Conservation (phyloP, 1,284 basidiomycete genomes). For the Wallemia mellicola region DNA sequence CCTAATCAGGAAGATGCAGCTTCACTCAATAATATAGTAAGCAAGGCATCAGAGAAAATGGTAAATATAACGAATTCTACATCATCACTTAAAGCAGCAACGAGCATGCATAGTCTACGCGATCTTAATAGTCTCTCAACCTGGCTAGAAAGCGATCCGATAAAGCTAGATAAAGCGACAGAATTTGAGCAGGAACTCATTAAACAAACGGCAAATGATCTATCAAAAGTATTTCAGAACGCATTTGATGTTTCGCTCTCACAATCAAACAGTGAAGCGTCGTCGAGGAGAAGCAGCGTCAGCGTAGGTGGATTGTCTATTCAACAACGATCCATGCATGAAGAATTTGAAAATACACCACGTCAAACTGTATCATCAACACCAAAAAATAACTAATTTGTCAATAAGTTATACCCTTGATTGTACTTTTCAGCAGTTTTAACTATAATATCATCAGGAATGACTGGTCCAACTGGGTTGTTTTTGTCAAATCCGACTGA, state of each 20-base stretch:
- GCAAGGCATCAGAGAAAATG: neutral
- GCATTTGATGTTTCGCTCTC: neutral
- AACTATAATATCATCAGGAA: conserved; percentile 41
- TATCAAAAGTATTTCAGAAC: neutral
- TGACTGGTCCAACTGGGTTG: conserved; percentile 41
- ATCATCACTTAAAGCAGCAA: neutral
- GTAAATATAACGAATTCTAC: neutral
- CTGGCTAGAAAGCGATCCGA: neutral
- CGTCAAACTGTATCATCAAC: neutral
- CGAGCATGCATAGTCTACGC: neutral
- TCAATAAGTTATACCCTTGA: conserved; percentile 42
- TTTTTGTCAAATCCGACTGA: conserved; percentile 34
- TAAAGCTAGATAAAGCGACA: neutral
- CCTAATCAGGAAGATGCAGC: neutral
- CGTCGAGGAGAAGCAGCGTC: neutral
- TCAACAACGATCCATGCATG: neutral
- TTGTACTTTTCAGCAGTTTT: conserved; percentile 48
- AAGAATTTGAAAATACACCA: neutral
- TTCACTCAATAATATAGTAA: neutral
- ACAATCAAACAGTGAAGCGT: neutral
- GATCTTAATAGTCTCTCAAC: neutral
- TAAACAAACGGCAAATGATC: neutral
- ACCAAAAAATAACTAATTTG: conserved; percentile 11
- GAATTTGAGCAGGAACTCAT: neutral
- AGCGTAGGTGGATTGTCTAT: neutral